phyloP scores from a whole-genome alignment of 352 stramenopile species.

The Blastocystis sp. region DNA sequence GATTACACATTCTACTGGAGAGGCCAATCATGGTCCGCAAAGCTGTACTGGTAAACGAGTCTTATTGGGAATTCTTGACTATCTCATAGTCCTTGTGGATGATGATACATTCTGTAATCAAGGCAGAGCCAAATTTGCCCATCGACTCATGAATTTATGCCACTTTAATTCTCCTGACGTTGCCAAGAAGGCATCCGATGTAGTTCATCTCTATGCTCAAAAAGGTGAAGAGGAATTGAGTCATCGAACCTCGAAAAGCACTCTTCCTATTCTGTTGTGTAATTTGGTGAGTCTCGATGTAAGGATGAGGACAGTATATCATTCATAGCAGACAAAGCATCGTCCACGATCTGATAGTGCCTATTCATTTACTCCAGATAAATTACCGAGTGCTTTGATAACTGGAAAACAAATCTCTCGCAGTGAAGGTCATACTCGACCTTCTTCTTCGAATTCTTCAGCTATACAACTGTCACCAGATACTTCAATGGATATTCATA shows the following conservation, averaged over 20 bases:
- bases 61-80: background rate
- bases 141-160: background rate
- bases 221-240: background rate
- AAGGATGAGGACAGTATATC: too few species aligned
- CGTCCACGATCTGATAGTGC: too few species aligned
- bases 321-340: too few species aligned
- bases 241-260: background rate
- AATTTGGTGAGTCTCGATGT: too few species aligned
- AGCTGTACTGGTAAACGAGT: background rate
- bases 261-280: background rate
- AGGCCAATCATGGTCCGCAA: background rate
- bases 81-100: background rate
- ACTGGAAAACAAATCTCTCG: too few species aligned
- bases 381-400: too few species aligned
- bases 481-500: too few species aligned
- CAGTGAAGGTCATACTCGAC: too few species aligned
- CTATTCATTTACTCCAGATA: too few species aligned
- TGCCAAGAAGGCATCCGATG: background rate
- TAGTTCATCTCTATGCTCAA: background rate
- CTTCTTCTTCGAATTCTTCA: too few species aligned
- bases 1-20: background rate
- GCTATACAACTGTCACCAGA: too few species aligned
- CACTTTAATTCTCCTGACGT: background rate
- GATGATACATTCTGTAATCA: background rate
- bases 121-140: background rate